Percentiles rank a stretch among this genome's conserved stretches.
Evolutionary conservation across 345 rosid species (phyloP).

Genomic region (Cardamine occulta): DNA sequence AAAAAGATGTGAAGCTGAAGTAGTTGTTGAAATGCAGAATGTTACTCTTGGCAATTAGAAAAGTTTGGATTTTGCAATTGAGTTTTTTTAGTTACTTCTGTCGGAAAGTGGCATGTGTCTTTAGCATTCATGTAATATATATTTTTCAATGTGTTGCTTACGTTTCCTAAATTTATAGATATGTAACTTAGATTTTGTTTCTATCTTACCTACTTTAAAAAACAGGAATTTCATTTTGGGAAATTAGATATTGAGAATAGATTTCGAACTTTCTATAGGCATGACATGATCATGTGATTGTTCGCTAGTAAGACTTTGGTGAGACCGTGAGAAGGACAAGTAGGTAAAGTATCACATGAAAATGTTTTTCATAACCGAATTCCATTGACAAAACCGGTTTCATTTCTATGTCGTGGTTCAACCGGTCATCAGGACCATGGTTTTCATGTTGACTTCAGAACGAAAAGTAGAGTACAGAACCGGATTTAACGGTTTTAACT

Average conservation of each 20-base stretch:
- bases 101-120: constrained; percentile 9
- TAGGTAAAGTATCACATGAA: constrained; percentile 4
- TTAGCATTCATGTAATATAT: constrained; percentile 27
- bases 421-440: not conserved
- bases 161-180: constrained; percentile 6
- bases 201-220: not conserved
- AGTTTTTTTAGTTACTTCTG: constrained; percentile 1
- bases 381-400: not conserved
- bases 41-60: constrained; percentile 49
- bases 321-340: not conserved
- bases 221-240: constrained; percentile 4
- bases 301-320: not conserved
- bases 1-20: constrained; percentile 39
- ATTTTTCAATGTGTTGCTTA: constrained; percentile 18
- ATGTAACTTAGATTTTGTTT: constrained; percentile 14
- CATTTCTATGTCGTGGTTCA: not conserved
- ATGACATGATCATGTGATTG: constrained; percentile 19
- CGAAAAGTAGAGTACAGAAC: not conserved
- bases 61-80: constrained; percentile 6
- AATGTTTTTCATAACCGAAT: constrained; percentile 4
- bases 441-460: not conserved
- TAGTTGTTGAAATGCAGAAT: constrained; percentile 55
- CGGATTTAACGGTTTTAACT: not conserved
- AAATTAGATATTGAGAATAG: constrained; percentile 16
- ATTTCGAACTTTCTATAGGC: not conserved